Percentiles rank a stretch among this genome's conserved stretches.
Evolutionary conservation across 2,329 filamentous ascomycete genomes (phyloP).

Genomic region (Ophiostoma australiae): DNA sequence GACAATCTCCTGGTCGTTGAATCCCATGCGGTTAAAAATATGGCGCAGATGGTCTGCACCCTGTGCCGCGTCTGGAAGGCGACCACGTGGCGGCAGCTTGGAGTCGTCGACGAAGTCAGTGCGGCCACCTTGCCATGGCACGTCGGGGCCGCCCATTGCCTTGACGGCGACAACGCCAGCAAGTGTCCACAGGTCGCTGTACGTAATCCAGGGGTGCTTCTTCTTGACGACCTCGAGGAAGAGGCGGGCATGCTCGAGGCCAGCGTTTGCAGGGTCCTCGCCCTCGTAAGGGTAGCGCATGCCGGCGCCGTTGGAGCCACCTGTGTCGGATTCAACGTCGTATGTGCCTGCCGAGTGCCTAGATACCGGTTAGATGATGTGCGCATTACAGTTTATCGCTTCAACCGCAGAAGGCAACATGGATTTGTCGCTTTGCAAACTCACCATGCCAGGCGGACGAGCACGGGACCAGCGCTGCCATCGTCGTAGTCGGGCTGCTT

Average conservation of each 20-base stretch:
- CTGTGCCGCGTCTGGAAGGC: slow-evolving; percentile 67
- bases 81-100: slow-evolving; percentile 55
- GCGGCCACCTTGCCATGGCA: slow-evolving; percentile 86
- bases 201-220: slow-evolving; percentile 90
- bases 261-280: slow-evolving; percentile 89
- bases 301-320: slow-evolving; percentile 91
- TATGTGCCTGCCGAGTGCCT: slow-evolving; percentile 90
- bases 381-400: background rate
- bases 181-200: slow-evolving; percentile 95
- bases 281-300: slow-evolving; percentile 91
- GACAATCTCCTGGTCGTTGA: slow-evolving; percentile 94
- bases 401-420: background rate
- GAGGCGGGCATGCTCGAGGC: slow-evolving; percentile 76
- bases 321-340: slow-evolving; percentile 80
- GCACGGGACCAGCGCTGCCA: slow-evolving; percentile 87
- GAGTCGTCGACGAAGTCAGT: slow-evolving; percentile 43
- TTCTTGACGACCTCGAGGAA: slow-evolving; percentile 88
- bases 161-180: slow-evolving; percentile 80
- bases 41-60: slow-evolving; percentile 74
- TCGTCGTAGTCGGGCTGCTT: slow-evolving; percentile 95
- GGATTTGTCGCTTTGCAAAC: background rate
- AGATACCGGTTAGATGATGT: background rate
- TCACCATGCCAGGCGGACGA: slow-evolving; percentile 73
- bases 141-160: slow-evolving; percentile 84
- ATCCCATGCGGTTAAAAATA: slow-evolving; percentile 96